Evolutionary conservation across 768 basidiomycete species (phyloP), one percentile per base, ranked within the genome.

Genomic region (Strobilomyces dryophilus): DNA sequence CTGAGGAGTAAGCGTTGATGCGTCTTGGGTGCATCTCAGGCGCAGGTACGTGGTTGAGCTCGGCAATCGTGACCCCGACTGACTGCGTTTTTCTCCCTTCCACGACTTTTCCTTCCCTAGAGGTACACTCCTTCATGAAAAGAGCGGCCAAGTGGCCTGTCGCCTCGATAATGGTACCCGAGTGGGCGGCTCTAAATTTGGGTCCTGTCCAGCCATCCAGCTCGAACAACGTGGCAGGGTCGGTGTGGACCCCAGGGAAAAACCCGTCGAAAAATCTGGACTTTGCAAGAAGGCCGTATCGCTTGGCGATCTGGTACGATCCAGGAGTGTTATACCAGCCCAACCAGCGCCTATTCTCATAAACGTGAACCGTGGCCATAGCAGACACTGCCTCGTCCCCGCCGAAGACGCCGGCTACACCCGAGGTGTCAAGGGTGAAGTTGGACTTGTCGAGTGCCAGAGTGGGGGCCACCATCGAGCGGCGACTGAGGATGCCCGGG

Each of bases 321-420:
- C 72, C 72, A 3, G 72, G 72, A 11, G 73, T 58, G 36, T 74
- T 73, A 36, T 73, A 74, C 68, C 71, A 74, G 6, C 72, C 72
- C 14, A 74, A 36, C 67, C 64, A 73, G 26, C 56, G 64, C 43
- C 69, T 65, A 8, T 64, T 62, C 47, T 64, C 59, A 49, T 64
- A 70, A 17, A 74, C 52, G 45, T 73, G 73, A 14, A 74, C 65
- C 2, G 71, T 71, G 1, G 66, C 64, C 68, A 74, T 73, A 20
- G 73, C 69, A 1, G 73, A 65, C 6, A 74, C 62, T 8, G 72
- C 72, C 36, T 73, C 72, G 12, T 73, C 71, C 10, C 72, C 72
- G 29, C 72, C 72, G 31, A 73, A 65, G 45, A 74, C 64, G 14
- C 73, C 71, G 1, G 71, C 72, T 8, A 74, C 64, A 26, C 72